phyloP scores from a whole-genome alignment of 1,284 basidiomycete genomes.

The Rhodotorula sp. region DNA sequence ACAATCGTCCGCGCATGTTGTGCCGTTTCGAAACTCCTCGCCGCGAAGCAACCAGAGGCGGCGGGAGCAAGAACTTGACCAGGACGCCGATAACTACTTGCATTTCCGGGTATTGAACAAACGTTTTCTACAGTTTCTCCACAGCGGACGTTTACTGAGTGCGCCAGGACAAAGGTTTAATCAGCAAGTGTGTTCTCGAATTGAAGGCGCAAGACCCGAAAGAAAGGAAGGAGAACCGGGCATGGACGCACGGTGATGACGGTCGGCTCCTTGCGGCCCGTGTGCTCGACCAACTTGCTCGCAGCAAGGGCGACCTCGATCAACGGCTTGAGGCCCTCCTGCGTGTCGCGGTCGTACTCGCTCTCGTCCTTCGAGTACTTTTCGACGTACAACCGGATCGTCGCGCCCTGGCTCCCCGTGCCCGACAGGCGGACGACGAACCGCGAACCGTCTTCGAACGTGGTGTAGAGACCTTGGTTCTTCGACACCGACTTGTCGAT shows the following conservation, averaged over 20 bases:
- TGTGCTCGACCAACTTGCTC: constrained; percentile 79
- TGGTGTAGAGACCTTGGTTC: constrained; percentile 94
- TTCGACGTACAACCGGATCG: constrained; percentile 56
- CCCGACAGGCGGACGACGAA: constrained; percentile 95
- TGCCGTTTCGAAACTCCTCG: too few species aligned
- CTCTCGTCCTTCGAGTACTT: constrained; percentile 79
- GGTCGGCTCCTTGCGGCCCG: constrained; percentile 83
- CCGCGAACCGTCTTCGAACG: constrained; percentile 84
- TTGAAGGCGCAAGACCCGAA: not conserved
- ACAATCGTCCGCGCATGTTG: too few species aligned
- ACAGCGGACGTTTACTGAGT: not conserved
- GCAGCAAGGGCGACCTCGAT: constrained; percentile 89
- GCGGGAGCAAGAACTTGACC: too few species aligned
- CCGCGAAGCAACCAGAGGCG: too few species aligned
- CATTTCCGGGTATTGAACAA: not conserved
- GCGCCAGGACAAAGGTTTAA: not conserved
- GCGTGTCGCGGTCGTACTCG: constrained; percentile 74
- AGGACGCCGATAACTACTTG: too few species aligned
- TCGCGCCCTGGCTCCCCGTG: constrained; percentile 93
- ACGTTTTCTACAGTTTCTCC: not conserved
- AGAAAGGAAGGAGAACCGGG: too few species aligned
- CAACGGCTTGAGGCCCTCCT: constrained; percentile 86
- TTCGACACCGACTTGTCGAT: constrained; percentile 85
- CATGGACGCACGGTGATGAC: constrained; percentile 78
- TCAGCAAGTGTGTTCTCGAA: not conserved